A percentile compares a stretch with the other conserved stretches of the same genome.
Conservation (phyloP, 768 basidiomycete genomes). For the Tylopilus vinaceipallidus region DNA sequence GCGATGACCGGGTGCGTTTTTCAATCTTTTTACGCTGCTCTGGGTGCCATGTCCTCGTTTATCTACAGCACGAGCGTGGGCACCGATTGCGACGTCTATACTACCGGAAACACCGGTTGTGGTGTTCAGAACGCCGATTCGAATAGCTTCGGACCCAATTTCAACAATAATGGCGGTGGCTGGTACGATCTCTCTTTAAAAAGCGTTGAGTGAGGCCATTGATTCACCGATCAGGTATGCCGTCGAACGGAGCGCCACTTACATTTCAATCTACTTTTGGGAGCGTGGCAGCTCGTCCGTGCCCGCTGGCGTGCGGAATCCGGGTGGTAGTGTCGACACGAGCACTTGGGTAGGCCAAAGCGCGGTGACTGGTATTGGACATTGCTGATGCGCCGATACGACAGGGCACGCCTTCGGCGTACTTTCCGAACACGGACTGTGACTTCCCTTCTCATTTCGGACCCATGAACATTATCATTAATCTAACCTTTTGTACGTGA, state of each 20-base stretch:
- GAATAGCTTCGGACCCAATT: slow-evolving; percentile 35
- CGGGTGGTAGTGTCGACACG: slow-evolving; percentile 19
- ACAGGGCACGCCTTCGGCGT: slow-evolving; percentile 17
- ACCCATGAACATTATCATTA: slow-evolving; percentile 21
- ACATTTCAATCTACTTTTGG: slow-evolving; percentile 42
- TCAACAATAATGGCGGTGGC: slow-evolving; percentile 39
- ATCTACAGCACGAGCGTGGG: slow-evolving; percentile 13
- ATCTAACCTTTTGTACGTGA: slow-evolving; percentile 21
- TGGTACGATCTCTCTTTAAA: slow-evolving; percentile 22
- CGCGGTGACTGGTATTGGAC: too few species aligned
- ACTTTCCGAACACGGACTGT: slow-evolving; percentile 12
- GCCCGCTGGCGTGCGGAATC: slow-evolving; percentile 33
- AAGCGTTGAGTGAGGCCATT: neutral
- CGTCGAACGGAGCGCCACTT: slow-evolving; percentile 26
- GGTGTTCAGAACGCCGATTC: slow-evolving; percentile 24
- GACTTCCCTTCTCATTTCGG: slow-evolving; percentile 17
- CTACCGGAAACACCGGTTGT: slow-evolving; percentile 31
- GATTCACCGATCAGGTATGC: slow-evolving; percentile 34
- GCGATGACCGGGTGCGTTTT: slow-evolving; percentile 32
- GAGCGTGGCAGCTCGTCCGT: slow-evolving; percentile 35
- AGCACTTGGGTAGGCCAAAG: slow-evolving; percentile 23
- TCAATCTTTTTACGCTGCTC: neutral
- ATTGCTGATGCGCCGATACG: neutral
- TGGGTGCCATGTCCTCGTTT: neutral
- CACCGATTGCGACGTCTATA: slow-evolving; percentile 27